Conservation (phyloP, 2,329 filamentous ascomycete genomes). For the Alternaria dauci region DNA sequence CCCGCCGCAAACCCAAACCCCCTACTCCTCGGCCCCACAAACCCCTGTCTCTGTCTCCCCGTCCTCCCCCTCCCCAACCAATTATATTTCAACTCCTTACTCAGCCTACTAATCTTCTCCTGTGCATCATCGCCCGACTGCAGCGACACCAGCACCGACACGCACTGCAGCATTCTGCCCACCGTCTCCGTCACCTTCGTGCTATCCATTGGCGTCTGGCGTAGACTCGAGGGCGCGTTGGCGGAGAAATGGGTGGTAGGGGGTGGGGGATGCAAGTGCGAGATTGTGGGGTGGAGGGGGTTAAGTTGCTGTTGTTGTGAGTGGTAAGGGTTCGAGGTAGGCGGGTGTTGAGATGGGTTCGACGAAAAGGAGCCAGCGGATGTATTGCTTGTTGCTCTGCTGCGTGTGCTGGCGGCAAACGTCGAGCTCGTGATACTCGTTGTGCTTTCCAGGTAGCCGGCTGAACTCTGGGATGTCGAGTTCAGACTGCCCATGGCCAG, state of each 20-base stretch:
- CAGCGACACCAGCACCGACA: conserved; percentile 85
- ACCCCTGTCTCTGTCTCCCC: conserved; percentile 86
- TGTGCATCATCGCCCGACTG: conserved; percentile 76
- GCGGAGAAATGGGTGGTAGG: conserved; percentile 15
- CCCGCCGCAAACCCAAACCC: conserved; percentile 9
- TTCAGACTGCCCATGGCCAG: conserved; percentile 69
- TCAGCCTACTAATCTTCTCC: conserved; percentile 81
- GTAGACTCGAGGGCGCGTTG: conserved; percentile 29
- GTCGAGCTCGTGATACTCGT: conserved; percentile 61
- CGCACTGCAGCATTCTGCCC: conserved; percentile 93
- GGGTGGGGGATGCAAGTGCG: conserved; percentile 24
- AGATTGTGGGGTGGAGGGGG: not conserved
- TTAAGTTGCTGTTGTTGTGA: not conserved
- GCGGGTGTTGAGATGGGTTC: conserved; percentile 28
- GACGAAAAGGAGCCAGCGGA: conserved; percentile 59
- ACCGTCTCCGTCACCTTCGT: conserved; percentile 93
- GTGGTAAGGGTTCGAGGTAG: not conserved
- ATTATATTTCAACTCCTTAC: conserved; percentile 90
- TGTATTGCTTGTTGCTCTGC: conserved; percentile 86
- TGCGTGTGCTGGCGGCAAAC: conserved; percentile 62
- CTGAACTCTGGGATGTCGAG: conserved; percentile 70
- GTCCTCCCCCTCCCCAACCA: conserved; percentile 93
- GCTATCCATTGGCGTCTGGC: conserved; percentile 54
- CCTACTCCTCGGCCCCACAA: conserved; percentile 68
- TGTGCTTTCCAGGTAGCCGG: conserved; percentile 76